Conservation (phyloP, 495 filamentous ascomycete species). For the Daldinia vernicosa region DNA sequence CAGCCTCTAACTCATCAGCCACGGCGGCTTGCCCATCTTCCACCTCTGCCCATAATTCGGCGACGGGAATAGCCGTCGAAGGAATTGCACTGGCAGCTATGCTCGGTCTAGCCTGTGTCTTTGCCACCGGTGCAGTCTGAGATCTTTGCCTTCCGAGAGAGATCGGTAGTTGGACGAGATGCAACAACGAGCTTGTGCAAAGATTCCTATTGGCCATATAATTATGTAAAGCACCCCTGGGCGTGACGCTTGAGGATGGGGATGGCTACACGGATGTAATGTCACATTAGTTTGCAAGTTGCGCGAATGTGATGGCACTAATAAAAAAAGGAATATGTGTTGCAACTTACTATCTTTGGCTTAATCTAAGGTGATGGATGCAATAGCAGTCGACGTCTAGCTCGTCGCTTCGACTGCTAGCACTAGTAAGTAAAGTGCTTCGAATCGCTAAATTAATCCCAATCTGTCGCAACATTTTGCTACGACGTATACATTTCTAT, state of each 20-base stretch:
- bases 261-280: conserved; percentile 30
- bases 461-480: conserved; percentile 19
- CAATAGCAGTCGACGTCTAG: conserved; percentile 1
- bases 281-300: conserved; percentile 32
- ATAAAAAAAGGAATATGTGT: conserved; percentile 12
- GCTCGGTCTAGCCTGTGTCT: conserved; percentile 62
- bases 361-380: not conserved
- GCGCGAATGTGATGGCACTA: conserved; percentile 11
- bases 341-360: conserved; percentile 28
- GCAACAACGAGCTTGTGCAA: not conserved
- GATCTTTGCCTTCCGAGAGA: not conserved
- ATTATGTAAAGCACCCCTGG: conserved; percentile 4
- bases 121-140: conserved; percentile 49
- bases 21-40: conserved; percentile 2
- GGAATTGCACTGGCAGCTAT: conserved; percentile 58
- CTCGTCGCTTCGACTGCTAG: not conserved
- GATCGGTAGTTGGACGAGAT: conserved; percentile 4
- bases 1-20: not conserved
- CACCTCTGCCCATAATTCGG: conserved; percentile 7
- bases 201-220: conserved; percentile 23
- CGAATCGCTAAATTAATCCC: conserved; percentile 31
- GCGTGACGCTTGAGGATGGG: conserved; percentile 9
- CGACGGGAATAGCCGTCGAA: conserved; percentile 16
- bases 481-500: conserved; percentile 1
- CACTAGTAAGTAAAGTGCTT: not conserved